These are phyloP conservation scores for Pyricularia grisea DNA, from an alignment of 2,329 filamentous ascomycete genomes.

Conservation along the genomic window DNA sequence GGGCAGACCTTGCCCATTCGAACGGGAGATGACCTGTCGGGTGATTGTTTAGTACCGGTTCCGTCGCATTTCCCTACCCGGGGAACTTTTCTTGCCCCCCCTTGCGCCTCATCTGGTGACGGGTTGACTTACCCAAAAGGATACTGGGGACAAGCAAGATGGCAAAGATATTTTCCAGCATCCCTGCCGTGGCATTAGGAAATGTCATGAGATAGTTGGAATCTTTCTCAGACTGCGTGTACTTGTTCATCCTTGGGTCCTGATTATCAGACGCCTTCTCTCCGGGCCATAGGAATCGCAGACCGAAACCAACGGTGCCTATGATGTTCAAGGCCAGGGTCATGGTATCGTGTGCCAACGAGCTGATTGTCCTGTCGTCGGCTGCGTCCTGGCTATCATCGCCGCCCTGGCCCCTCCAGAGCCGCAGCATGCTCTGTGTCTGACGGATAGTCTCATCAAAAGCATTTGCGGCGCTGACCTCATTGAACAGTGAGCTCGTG, in stretches of 20 bases:
- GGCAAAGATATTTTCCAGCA: conserved; percentile 55
- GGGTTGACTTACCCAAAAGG: conserved; percentile 35
- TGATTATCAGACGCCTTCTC: conserved; percentile 34
- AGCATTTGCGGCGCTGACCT: conserved; percentile 60
- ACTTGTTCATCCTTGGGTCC: conserved; percentile 37
- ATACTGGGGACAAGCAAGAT: conserved; percentile 51
- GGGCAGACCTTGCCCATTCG: conserved; percentile 38
- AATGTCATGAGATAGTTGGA: conserved; percentile 56
- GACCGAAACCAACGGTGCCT: conserved; percentile 62
- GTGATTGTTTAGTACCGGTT: conserved; percentile 2
- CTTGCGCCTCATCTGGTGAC: background rate
- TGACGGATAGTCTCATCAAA: conserved; percentile 55
- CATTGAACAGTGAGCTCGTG: conserved; percentile 63
- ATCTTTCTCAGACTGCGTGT: conserved; percentile 33
- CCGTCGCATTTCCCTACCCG: background rate
- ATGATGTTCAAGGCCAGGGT: conserved; percentile 46
- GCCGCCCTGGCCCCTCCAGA: conserved; percentile 37
- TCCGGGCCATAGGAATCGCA: conserved; percentile 52
- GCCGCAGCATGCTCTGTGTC: conserved; percentile 48
- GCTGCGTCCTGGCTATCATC: conserved; percentile 2
- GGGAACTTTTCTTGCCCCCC: background rate
- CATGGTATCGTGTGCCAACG: conserved; percentile 58
- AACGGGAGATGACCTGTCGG: conserved; percentile 35
- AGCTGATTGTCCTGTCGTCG: conserved; percentile 35
- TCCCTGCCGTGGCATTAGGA: conserved; percentile 47